Evolutionary conservation across 352 stramenopile genomes (phyloP).

Genomic region (Thalassiosira sp.): DNA sequence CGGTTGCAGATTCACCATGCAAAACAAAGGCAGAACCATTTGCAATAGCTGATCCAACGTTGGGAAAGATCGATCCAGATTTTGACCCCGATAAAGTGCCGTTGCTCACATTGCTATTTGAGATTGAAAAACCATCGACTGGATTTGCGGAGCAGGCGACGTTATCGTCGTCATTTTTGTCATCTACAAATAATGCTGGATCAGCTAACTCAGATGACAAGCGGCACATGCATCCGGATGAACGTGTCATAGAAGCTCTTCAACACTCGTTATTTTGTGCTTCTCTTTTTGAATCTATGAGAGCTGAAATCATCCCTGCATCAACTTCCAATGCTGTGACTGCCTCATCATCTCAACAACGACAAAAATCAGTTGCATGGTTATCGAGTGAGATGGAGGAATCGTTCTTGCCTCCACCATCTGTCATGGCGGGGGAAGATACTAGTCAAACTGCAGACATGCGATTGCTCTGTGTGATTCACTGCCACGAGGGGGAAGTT

Average conservation of each 20-base stretch:
- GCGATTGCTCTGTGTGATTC: constrained; percentile 60
- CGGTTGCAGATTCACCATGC: constrained; percentile 2
- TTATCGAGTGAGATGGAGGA: constrained; percentile 77
- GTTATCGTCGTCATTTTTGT: constrained; percentile 56
- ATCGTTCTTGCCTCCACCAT: constrained; percentile 71
- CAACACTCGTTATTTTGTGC: constrained; percentile 84
- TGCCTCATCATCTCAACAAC: constrained; percentile 15
- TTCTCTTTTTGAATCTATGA: constrained; percentile 81
- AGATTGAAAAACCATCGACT: constrained; percentile 79
- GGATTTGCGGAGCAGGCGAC: constrained; percentile 68
- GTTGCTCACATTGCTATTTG: constrained; percentile 74
- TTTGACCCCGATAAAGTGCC: constrained; percentile 81
- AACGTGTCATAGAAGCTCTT: constrained; percentile 71
- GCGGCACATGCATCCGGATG: constrained; percentile 41
- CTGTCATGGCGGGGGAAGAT: constrained; percentile 55
- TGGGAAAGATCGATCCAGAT: constrained; percentile 76
- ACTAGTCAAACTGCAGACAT: constrained; percentile 29
- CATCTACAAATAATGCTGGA: constrained; percentile 1
- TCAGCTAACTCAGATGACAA: constrained; percentile 9
- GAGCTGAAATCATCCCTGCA: constrained; percentile 62
- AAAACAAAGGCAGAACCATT: constrained; percentile 77
- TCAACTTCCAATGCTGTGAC: not conserved
- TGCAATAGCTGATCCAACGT: constrained; percentile 73
- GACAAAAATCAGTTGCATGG: constrained; percentile 57
- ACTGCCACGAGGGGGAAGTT: constrained; percentile 82